Conservation (phyloP, 306 rosid species). For the Gynostemma pentaphyllum region DNA sequence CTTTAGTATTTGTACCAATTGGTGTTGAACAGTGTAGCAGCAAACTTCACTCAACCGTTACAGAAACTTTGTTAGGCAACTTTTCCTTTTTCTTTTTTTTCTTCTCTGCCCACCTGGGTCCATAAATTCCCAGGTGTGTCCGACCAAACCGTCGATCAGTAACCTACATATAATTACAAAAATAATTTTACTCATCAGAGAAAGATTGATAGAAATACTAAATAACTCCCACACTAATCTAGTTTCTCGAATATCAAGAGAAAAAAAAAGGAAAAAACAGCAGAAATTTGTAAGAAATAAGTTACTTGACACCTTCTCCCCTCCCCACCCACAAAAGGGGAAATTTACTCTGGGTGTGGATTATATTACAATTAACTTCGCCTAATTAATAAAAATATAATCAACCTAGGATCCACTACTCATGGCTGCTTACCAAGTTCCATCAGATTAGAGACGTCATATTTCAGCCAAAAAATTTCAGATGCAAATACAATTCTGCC, state of each 20-base stretch:
- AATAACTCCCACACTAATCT: not conserved
- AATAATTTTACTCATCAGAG: slow-evolving; percentile 4
- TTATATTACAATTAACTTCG: not conserved
- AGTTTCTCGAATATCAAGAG: not conserved
- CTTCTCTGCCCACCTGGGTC: slow-evolving; percentile 91
- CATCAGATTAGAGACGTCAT: not conserved
- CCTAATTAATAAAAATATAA: not conserved
- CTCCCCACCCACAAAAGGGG: no score
- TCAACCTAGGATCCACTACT: not conserved
- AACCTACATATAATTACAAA: slow-evolving; percentile 36
- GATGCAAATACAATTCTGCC: not conserved
- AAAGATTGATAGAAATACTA: not conserved
- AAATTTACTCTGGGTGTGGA: not conserved
- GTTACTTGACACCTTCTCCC: not conserved
- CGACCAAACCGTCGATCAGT: slow-evolving; percentile 81
- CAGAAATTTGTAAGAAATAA: not conserved
- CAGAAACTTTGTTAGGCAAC: slow-evolving; percentile 15
- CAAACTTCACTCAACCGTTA: slow-evolving; percentile 17
- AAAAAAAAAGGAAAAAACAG: not conserved
- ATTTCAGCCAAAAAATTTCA: not conserved
- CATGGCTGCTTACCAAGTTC: not conserved
- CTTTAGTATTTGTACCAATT: not conserved
- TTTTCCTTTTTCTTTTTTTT: slow-evolving; percentile 33
- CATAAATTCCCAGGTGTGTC: slow-evolving; percentile 77
- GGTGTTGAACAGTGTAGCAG: not conserved